Evolutionary conservation across 2,329 filamentous ascomycete species (phyloP).

Genomic region (Dactylonectria macrodidyma): DNA sequence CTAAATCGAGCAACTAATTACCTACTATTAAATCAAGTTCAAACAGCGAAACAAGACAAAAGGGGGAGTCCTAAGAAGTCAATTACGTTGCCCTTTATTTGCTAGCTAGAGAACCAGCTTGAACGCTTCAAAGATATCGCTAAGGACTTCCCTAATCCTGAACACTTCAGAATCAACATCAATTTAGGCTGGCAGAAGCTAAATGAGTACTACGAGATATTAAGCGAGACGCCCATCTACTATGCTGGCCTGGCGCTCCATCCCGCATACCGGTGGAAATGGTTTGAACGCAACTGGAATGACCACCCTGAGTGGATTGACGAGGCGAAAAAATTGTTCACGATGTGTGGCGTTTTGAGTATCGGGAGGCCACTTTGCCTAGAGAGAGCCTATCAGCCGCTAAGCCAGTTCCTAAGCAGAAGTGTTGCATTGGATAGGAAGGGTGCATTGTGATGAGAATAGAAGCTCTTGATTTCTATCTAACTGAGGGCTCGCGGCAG

Average conservation of each 20-base stretch:
- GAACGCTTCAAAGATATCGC: conserved; percentile 20
- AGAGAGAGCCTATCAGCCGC: background rate
- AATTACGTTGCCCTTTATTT: conserved; percentile 8
- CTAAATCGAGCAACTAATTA: conserved; percentile 1
- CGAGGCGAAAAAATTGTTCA: conserved; percentile 22
- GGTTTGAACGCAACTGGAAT: conserved; percentile 21
- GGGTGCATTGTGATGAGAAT: no score
- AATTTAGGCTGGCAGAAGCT: conserved; percentile 17
- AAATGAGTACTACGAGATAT: conserved; percentile 26
- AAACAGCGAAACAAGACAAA: background rate
- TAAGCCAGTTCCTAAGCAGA: conserved; percentile 11
- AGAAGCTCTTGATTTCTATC: no score
- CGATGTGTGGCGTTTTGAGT: background rate
- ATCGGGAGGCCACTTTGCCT: background rate
- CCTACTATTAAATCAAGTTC: no score
- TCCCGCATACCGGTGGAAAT: conserved; percentile 26
- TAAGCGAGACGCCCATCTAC: conserved; percentile 26
- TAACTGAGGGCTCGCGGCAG: no score
- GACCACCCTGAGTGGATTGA: conserved; percentile 4
- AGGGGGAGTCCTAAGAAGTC: conserved; percentile 29
- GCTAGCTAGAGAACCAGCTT: conserved; percentile 18
- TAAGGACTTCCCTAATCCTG: conserved; percentile 12
- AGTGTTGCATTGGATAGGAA: no score
- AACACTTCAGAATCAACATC: conserved; percentile 17
- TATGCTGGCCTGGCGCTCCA: conserved; percentile 25